Conservation (phyloP, 2,329 filamentous ascomycete genomes). For the Didymella keratinophila region DNA sequence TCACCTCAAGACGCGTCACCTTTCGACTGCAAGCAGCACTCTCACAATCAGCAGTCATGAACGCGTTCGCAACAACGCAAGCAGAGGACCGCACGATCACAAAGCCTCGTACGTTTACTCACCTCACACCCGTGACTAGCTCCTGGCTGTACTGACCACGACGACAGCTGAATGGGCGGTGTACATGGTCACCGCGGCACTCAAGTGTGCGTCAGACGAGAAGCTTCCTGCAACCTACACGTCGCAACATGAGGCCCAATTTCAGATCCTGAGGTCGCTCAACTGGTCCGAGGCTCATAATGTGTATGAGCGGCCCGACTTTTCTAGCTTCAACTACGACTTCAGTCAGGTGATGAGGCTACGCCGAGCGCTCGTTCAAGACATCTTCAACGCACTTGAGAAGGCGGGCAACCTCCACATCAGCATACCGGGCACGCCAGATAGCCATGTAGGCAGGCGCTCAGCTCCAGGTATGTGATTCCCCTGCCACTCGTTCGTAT, state of each 20-base stretch:
- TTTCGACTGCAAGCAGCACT: no score
- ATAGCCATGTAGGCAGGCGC: neutral
- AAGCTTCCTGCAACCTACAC: slow-evolving; percentile 9
- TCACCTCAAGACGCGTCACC: no score
- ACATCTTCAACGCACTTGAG: slow-evolving; percentile 25
- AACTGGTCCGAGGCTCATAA: slow-evolving; percentile 28
- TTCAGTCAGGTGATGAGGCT: slow-evolving; percentile 30
- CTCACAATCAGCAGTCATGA: neutral
- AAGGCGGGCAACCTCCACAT: slow-evolving; percentile 16
- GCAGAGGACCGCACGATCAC: slow-evolving; percentile 13
- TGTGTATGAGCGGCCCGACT: slow-evolving; percentile 30
- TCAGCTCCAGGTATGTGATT: neutral
- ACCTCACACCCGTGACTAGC: neutral
- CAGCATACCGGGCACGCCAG: slow-evolving; percentile 5
- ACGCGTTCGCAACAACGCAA: neutral
- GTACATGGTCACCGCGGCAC: slow-evolving; percentile 25
- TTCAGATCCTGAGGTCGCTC: slow-evolving; percentile 20
- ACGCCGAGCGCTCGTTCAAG: slow-evolving; percentile 24
- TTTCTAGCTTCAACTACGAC: slow-evolving; percentile 21
- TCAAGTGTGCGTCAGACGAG: slow-evolving; percentile 19
- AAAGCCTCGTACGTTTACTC: slow-evolving; percentile 22
- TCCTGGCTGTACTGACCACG: neutral
- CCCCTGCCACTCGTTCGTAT: no score
- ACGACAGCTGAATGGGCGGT: slow-evolving; percentile 22
- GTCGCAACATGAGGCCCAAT: slow-evolving; percentile 19